Evolutionary conservation across 306 rosid genomes (phyloP).

Genomic region (Quercus alba): DNA sequence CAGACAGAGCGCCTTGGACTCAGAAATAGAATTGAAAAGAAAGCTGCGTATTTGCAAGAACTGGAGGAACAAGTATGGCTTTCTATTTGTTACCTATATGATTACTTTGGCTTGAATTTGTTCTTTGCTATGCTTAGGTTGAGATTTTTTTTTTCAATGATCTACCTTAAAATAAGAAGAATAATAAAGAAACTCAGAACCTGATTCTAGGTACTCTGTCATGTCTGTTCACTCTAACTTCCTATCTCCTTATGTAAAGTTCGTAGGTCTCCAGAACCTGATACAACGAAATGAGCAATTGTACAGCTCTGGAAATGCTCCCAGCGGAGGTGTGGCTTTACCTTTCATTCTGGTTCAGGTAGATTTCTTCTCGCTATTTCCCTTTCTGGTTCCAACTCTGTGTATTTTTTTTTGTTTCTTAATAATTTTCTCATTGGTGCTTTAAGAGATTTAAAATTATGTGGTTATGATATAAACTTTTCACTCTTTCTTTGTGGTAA

Average conservation of each 20-base stretch:
- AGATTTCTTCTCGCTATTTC: conserved; percentile 27
- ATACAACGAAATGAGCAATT: conserved; percentile 85
- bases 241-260: conserved; percentile 46
- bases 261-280: conserved; percentile 85
- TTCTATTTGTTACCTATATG: conserved; percentile 9
- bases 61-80: conserved; percentile 85
- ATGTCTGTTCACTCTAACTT: conserved; percentile 27
- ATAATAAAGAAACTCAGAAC: background rate
- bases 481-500: background rate
- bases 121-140: background rate
- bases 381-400: background rate
- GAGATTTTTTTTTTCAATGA: background rate
- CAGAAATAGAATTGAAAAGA: conserved; percentile 80
- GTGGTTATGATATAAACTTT: background rate
- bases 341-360: conserved; percentile 98
- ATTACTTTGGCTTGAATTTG: background rate
- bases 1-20: conserved; percentile 77
- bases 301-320: conserved; percentile 79
- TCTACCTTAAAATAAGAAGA: background rate
- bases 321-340: conserved; percentile 90
- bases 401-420: background rate
- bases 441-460: background rate
- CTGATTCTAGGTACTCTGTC: background rate
- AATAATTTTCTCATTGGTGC: background rate
- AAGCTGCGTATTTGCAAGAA: conserved; percentile 89